Evolutionary conservation across 176 grass and related monocot genomes (phyloP).

Genomic region (Carex kokanica): DNA sequence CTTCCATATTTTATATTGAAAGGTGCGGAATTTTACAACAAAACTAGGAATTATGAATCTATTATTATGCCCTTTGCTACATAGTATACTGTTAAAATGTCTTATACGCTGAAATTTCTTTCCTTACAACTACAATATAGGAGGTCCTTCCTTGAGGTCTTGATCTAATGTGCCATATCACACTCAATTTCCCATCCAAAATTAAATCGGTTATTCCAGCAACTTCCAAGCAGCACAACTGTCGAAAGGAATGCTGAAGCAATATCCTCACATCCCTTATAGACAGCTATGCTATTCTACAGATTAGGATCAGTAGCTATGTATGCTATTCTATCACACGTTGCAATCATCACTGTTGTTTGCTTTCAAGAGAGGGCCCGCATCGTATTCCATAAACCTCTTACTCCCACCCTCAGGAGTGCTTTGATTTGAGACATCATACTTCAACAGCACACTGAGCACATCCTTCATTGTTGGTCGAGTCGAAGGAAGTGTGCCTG

Average conservation of each 20-base stretch:
- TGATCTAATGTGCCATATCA: not conserved
- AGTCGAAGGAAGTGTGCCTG: conserved; percentile 36
- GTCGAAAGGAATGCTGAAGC: no score
- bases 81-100: not conserved
- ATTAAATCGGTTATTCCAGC: not conserved
- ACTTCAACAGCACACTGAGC: conserved; percentile 49
- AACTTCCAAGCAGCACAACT: not conserved
- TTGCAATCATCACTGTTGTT: not conserved
- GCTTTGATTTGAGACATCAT: conserved; percentile 32
- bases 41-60: not conserved
- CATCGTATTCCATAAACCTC: conserved; percentile 34
- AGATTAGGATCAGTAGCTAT: not conserved
- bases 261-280: no score
- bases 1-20: not conserved
- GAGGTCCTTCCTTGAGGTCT: not conserved
- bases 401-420: conserved; percentile 11
- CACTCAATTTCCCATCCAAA: not conserved
- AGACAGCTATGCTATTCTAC: no score
- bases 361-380: conserved; percentile 37
- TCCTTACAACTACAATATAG: not conserved
- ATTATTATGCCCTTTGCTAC: not conserved
- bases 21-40: not conserved
- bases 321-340: not conserved
- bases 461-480: conserved; percentile 75
- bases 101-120: not conserved